Percentiles rank a stretch among this genome's conserved stretches.
Conservation (phyloP, 2,329 filamentous ascomycete genomes). For the Amauroascus niger region DNA sequence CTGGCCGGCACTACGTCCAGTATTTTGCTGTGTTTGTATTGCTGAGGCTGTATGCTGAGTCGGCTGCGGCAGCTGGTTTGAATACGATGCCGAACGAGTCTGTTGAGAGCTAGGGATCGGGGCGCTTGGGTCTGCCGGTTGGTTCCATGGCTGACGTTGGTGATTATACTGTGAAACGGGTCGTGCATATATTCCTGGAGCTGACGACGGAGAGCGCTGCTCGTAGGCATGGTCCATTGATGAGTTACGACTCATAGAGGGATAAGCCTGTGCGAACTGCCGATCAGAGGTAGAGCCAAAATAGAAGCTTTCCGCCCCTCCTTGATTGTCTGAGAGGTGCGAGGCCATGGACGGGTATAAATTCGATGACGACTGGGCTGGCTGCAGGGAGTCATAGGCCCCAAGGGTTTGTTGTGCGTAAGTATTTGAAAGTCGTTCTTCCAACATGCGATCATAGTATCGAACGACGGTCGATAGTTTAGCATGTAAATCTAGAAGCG, state of each 20-base stretch:
- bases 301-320: conserved; percentile 31
- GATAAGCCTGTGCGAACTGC: conserved; percentile 1
- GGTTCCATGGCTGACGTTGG: conserved; percentile 6
- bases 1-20: neutral
- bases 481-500: conserved; percentile 82
- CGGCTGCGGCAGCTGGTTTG: neutral
- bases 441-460: conserved; percentile 96
- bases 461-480: conserved; percentile 93
- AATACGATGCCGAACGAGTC: neutral
- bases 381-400: conserved; percentile 45
- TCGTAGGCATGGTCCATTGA: conserved; percentile 6
- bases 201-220: neutral
- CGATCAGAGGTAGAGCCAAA: conserved; percentile 1
- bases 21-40: neutral
- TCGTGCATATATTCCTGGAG: neutral
- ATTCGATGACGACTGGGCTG: conserved; percentile 44
- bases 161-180: conserved; percentile 4
- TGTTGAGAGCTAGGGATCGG: neutral
- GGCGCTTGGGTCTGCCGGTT: conserved; percentile 1
- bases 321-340: conserved; percentile 40
- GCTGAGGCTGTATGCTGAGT: neutral
- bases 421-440: conserved; percentile 85
- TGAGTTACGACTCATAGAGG: conserved; percentile 3
- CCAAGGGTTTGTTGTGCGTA: conserved; percentile 72
- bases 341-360: conserved; percentile 64